A percentile compares a stretch with the other conserved stretches of the same genome.
Evolutionary conservation across 306 rosid genomes (phyloP).

Genomic region (Comarum palustre): DNA sequence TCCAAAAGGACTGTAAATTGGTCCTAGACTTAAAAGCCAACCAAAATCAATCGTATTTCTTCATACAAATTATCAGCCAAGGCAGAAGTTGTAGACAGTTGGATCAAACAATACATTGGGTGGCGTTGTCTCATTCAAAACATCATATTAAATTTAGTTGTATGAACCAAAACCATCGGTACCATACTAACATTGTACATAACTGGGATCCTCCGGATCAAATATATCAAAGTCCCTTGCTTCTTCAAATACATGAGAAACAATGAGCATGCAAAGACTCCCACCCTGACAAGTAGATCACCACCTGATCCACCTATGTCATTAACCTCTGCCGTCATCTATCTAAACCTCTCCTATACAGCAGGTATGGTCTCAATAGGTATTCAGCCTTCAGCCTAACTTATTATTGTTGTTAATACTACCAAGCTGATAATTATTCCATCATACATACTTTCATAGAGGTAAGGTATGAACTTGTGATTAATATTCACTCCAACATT

Average conservation of each 20-base stretch:
- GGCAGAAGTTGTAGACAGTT: not conserved
- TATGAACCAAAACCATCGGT: not conserved
- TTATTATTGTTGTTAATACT: not conserved
- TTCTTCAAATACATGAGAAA: not conserved
- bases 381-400: not conserved
- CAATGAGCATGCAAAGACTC: not conserved
- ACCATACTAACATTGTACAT: not conserved
- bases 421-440: not conserved
- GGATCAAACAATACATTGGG: not conserved
- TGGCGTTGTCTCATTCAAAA: not conserved
- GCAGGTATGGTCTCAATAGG: not conserved
- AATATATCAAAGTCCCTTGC: not conserved
- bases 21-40: not conserved
- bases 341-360: not conserved
- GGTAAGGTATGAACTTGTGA: not conserved
- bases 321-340: not conserved
- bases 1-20: not conserved
- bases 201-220: not conserved
- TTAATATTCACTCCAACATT: not conserved
- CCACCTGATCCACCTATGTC: not conserved
- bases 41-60: not conserved
- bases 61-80: not conserved
- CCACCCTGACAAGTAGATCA: not conserved
- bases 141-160: not conserved
- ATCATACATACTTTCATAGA: not conserved